These are phyloP conservation scores for Streptanthus diversifolius DNA, from an alignment of 345 rosid genomes.

Conservation along the genomic window DNA sequence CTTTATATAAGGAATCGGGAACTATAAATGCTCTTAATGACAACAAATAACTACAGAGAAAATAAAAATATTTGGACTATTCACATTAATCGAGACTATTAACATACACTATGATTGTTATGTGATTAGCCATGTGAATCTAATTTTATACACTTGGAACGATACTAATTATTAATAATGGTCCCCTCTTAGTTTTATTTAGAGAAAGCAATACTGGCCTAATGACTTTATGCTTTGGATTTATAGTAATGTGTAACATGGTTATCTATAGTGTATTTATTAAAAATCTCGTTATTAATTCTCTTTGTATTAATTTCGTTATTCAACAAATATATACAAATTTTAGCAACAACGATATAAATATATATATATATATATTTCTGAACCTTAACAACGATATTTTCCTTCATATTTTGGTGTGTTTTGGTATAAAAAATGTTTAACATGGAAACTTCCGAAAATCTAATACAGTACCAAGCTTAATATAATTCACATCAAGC, in stretches of 20 bases:
- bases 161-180: constrained; percentile 19
- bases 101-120: constrained; percentile 24
- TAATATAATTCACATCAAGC: not conserved
- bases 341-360: not conserved
- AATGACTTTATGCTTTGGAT: not conserved
- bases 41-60: not conserved
- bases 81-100: constrained; percentile 23
- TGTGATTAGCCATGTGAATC: constrained; percentile 28
- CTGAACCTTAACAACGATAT: not conserved
- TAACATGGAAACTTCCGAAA: not conserved
- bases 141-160: not conserved
- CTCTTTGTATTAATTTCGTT: not conserved
- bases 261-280: not conserved
- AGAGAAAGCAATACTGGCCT: not conserved
- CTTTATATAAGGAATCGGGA: not conserved
- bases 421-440: not conserved
- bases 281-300: too few species aligned
- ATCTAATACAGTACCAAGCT: not conserved
- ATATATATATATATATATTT: too few species aligned
- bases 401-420: not conserved
- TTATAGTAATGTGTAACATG: not conserved
- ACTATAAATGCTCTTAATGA: constrained; percentile 30
- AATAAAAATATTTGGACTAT: constrained; percentile 24
- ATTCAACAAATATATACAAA: not conserved
- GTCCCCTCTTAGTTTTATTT: constrained; percentile 15